Evolutionary conservation across 2,329 filamentous ascomycete species (phyloP).

Genomic region (Xylaria sp.): DNA sequence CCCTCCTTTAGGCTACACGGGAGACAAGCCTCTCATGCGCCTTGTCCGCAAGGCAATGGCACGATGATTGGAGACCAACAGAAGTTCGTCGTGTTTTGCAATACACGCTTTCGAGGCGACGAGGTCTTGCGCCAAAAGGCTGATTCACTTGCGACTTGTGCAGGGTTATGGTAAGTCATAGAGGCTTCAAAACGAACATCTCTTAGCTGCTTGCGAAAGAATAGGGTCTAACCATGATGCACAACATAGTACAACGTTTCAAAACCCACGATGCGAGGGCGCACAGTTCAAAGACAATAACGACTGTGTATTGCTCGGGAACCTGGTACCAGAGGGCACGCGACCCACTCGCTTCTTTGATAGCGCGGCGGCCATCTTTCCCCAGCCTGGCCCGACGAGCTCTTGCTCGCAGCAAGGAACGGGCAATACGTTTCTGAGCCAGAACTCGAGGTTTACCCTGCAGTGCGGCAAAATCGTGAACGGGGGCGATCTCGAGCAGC

Average conservation of each 20-base stretch:
- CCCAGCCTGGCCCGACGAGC: conserved; percentile 31
- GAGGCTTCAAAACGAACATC: background rate
- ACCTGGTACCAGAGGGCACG: conserved; percentile 28
- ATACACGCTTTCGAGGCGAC: conserved; percentile 32
- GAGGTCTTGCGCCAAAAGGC: conserved; percentile 34
- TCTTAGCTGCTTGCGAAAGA: background rate
- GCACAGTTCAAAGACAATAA: conserved; percentile 32
- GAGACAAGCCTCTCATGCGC: conserved; percentile 27
- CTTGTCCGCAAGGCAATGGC: conserved; percentile 39
- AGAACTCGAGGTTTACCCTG: conserved; percentile 29
- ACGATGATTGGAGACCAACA: conserved; percentile 38
- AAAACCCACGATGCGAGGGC: conserved; percentile 39
- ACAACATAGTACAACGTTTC: conserved; percentile 26
- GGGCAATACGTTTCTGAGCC: conserved; percentile 26
- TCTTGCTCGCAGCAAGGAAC: conserved; percentile 34
- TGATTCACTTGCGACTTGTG: conserved; percentile 36
- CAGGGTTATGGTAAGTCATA: conserved; percentile 33
- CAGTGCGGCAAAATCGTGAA: conserved; percentile 30
- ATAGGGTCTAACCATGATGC: conserved; percentile 3
- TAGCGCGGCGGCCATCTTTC: conserved; percentile 32
- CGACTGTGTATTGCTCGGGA: conserved; percentile 33
- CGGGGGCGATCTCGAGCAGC: conserved; percentile 38
- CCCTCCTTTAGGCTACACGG: conserved; percentile 1
- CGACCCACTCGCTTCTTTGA: conserved; percentile 30
- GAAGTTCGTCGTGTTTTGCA: conserved; percentile 38